phyloP scores from a whole-genome alignment of 2,329 filamentous ascomycete species.

The Clonostachys rhizophaga region DNA sequence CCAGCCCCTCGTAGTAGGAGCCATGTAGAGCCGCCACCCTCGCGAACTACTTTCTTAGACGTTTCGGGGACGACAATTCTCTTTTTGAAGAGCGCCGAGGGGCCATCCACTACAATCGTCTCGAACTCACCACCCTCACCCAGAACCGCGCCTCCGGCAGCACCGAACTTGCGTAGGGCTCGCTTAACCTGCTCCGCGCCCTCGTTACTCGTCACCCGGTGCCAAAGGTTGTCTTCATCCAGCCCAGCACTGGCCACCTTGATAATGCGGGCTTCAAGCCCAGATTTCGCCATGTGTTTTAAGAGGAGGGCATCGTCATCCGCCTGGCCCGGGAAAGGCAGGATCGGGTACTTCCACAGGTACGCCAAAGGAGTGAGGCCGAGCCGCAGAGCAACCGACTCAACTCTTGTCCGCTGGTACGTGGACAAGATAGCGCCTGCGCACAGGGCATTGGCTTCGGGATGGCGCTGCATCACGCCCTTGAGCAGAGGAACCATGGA shows the following conservation, averaged over 20 bases:
- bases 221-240: conserved; percentile 76
- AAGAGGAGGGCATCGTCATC: conserved; percentile 56
- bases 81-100: conserved; percentile 65
- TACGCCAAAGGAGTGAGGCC: conserved; percentile 79
- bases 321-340: conserved; percentile 42
- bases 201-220: conserved; percentile 60
- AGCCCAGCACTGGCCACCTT: conserved; percentile 92
- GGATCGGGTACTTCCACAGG: conserved; percentile 83
- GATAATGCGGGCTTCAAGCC: conserved; percentile 84
- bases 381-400: conserved; percentile 83
- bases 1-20: conserved; percentile 56
- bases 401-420: conserved; percentile 94
- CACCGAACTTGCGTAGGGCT: conserved; percentile 63
- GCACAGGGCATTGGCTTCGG: conserved; percentile 78
- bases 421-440: conserved; percentile 91
- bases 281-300: conserved; percentile 72
- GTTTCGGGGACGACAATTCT: conserved; percentile 58
- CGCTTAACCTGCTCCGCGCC: conserved; percentile 42
- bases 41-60: conserved; percentile 48
- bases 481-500: conserved; percentile 73
- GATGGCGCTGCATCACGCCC: conserved; percentile 63
- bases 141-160: conserved; percentile 64
- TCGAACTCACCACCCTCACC: conserved; percentile 97
- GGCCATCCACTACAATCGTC: conserved; percentile 83
- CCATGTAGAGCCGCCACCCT: conserved; percentile 76